Evolutionary conservation across 164 flowering plant genomes (phyloP).

Genomic region (Umbellularia californica): DNA sequence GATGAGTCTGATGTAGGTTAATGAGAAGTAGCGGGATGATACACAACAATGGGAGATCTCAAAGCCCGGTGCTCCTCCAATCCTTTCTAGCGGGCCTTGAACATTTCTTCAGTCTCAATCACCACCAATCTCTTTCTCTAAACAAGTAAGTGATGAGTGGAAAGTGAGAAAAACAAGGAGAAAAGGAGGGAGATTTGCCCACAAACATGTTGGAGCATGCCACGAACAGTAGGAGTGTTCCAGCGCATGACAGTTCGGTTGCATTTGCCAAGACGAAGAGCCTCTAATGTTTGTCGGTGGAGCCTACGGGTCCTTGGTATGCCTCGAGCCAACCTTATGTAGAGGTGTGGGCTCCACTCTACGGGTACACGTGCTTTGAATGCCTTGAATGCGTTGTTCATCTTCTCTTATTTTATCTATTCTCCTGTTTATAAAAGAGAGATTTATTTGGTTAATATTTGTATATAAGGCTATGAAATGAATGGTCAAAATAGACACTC

Average conservation of each 20-base stretch:
- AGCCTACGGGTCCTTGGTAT: conserved; percentile 81
- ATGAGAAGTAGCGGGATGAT: conserved; percentile 46
- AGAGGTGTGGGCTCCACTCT: conserved; percentile 72
- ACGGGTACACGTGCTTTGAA: conserved; percentile 75
- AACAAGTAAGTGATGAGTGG: neutral
- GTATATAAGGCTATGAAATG: no score
- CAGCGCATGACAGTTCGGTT: conserved; percentile 83
- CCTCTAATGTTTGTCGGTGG: conserved; percentile 83
- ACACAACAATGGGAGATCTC: conserved; percentile 70
- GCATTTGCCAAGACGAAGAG: conserved; percentile 68
- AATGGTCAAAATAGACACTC: no score
- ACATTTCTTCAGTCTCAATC: conserved; percentile 92
- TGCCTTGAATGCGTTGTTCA: conserved; percentile 84
- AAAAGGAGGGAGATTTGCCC: neutral
- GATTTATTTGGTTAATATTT: no score
- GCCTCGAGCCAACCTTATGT: conserved; percentile 82
- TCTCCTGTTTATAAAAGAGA: neutral
- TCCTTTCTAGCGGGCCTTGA: conserved; percentile 65
- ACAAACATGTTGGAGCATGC: conserved; percentile 81
- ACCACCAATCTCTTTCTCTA: conserved; percentile 91
- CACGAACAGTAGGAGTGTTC: conserved; percentile 87
- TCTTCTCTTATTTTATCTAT: conserved; percentile 17
- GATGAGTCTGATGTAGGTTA: conserved; percentile 1
- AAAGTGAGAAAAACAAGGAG: neutral
- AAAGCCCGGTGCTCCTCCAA: conserved; percentile 52